Evolutionary conservation across 1,284 basidiomycete genomes (phyloP).

Genomic region (Naganishia cerealis): DNA sequence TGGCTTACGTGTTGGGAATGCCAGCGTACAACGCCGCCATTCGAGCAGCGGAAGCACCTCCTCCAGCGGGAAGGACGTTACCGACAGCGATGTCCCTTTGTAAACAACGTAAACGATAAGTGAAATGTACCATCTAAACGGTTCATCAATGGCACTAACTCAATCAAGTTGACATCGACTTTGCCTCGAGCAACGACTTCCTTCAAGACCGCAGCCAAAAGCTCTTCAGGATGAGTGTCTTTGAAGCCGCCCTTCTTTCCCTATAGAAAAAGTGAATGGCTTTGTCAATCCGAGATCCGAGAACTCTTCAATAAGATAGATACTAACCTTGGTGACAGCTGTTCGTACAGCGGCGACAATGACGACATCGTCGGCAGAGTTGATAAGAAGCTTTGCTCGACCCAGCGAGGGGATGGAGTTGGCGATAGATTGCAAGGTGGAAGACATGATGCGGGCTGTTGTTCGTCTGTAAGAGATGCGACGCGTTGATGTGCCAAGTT

Average conservation of each 20-base stretch:
- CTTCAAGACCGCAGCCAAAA: slow-evolving; percentile 38
- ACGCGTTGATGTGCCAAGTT: not conserved
- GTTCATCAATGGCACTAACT: slow-evolving; percentile 37
- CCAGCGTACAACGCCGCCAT: slow-evolving; percentile 87
- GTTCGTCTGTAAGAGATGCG: not conserved
- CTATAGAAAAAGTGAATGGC: slow-evolving; percentile 11
- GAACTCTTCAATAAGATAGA: not conserved
- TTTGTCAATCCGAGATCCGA: not conserved
- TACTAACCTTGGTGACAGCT: slow-evolving; percentile 77
- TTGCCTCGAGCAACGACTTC: slow-evolving; percentile 48
- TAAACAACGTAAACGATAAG: not conserved
- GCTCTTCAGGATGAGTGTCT: slow-evolving; percentile 40
- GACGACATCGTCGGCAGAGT: slow-evolving; percentile 80
- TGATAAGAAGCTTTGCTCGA: slow-evolving; percentile 60
- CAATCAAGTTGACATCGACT: slow-evolving; percentile 50
- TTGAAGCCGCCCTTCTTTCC: slow-evolving; percentile 40
- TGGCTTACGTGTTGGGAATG: slow-evolving; percentile 64
- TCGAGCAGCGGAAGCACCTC: slow-evolving; percentile 79
- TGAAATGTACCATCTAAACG: not conserved
- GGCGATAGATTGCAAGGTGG: slow-evolving; percentile 49
- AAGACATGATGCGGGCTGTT: slow-evolving; percentile 41
- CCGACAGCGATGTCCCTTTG: slow-evolving; percentile 72
- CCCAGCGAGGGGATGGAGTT: slow-evolving; percentile 54
- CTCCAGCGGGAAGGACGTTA: slow-evolving; percentile 82
- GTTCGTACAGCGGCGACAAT: slow-evolving; percentile 84